Base-by-base conservation (phyloP, 495 filamentous ascomycete genomes). In the Podospora appendiculata region DNA sequence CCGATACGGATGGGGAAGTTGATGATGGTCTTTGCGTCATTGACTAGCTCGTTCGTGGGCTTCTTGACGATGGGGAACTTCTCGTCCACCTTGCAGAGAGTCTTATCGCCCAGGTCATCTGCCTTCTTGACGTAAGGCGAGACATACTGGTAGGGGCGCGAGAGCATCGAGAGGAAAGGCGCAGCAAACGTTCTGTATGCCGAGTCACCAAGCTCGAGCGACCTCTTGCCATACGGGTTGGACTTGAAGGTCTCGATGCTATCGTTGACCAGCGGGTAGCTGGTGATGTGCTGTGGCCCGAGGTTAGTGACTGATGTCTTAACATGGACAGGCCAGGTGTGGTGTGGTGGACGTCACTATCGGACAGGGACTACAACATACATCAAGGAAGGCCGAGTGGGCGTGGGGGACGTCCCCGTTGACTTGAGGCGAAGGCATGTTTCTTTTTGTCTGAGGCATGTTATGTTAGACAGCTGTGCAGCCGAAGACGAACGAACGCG, bases 1-100 rank as follows among this genome's bases (percentile, higher is more conserved):
- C 78, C 81, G 46, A 89, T 67, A 25, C 77, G 76, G 43, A 86
- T 64, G 12, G 91, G 91, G 60, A 83, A 79, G 54, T 75, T 77
- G 34, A 83, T 79, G n/a, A 79, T 68, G 54, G 79, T 72, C 58
- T 82, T 75, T 60, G 87, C 79, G 11, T 80, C 83, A 53, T 70
- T 75, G 64, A 83, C 79, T 51, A 98, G 77, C 66, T 88, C 88
- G 39, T 81, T 70, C 9, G 89, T 90, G 17, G 91, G 84, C 68
- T 95, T 86, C 75, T 89, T 95, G 59, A 98, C 81, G 61, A 87
- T 78, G 32, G 93, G 93, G 74, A 96, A 89, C 54, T 72, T 81
- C 48, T 76, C 63, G 53, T 97, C 93, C 57, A 96, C 79, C 58
- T 80, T 81, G 52, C 61, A 75, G 55, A 98, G 78, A 13, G 86